These are phyloP conservation scores for Austropuccinia psidii DNA, from an alignment of 1,284 basidiomycete genomes.

Conservation along the genomic window DNA sequence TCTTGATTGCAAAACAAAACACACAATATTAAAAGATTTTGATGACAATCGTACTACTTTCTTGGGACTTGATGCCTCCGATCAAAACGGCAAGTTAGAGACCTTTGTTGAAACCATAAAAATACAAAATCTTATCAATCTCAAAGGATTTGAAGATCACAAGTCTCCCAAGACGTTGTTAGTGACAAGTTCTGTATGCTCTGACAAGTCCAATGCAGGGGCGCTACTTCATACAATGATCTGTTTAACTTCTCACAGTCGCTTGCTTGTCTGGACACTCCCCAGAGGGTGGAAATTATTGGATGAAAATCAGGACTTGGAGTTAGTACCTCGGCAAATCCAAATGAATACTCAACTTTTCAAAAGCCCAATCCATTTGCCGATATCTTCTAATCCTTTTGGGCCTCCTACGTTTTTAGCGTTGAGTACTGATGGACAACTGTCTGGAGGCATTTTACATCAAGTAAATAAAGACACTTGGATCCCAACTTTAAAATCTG, in stretches of 20 bases:
- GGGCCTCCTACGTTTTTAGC: neutral
- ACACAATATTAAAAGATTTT: neutral
- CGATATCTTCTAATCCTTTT: too few relatives aligned
- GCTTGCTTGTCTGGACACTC: slow-evolving; percentile 9
- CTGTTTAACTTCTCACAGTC: slow-evolving; percentile 1
- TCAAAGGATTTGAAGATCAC: neutral
- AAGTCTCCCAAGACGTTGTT: neutral
- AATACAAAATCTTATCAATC: neutral
- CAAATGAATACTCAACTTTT: neutral
- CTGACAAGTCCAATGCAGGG: neutral
- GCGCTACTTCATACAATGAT: neutral
- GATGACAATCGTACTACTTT: neutral
- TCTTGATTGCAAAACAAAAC: neutral
- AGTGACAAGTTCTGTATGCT: neutral
- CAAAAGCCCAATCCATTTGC: too few relatives aligned
- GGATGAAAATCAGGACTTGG: neutral
- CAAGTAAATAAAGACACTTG: neutral
- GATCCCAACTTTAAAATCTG: neutral
- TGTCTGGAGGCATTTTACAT: neutral
- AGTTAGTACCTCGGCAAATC: neutral
- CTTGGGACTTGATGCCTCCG: neutral
- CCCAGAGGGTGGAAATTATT: too few relatives aligned
- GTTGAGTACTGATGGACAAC: neutral
- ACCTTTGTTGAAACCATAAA: neutral
- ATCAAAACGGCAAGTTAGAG: neutral